A percentile compares a stretch with the other conserved stretches of the same genome.
Evolutionary conservation across 2,329 filamentous ascomycete species (phyloP).

Genomic region (Diaporthe amygdali): DNA sequence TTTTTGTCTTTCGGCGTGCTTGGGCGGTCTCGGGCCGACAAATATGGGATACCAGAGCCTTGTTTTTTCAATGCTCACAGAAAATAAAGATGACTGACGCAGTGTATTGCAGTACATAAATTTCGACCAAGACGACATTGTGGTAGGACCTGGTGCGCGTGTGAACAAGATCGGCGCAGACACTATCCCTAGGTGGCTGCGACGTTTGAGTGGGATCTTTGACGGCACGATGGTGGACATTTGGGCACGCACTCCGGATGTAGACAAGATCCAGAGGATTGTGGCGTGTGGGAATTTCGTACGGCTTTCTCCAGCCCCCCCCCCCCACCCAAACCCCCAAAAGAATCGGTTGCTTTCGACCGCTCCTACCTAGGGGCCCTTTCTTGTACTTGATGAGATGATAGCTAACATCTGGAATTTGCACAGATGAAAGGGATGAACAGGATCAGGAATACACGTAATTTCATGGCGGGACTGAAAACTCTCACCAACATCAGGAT

Average conservation of each 20-base stretch:
- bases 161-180: neutral
- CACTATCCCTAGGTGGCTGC: no score
- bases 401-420: neutral
- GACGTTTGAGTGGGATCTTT: neutral
- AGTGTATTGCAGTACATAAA: neutral
- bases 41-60: no score
- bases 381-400: neutral
- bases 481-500: neutral
- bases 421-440: neutral
- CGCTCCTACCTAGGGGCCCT: neutral
- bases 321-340: no score
- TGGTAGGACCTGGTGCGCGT: neutral
- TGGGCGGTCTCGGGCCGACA: no score
- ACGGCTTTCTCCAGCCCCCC: neutral
- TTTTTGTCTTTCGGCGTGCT: neutral
- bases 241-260: neutral
- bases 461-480: neutral
- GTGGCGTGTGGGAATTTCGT: neutral
- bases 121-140: slow-evolving; percentile 4
- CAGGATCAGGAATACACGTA: rapidly evolving
- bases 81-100: neutral
- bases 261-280: neutral
- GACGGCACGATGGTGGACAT: neutral
- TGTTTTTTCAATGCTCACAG: neutral
- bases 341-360: neutral